phyloP scores from a whole-genome alignment of 2,329 filamentous ascomycete genomes.

The Ramularia collo-cygni region DNA sequence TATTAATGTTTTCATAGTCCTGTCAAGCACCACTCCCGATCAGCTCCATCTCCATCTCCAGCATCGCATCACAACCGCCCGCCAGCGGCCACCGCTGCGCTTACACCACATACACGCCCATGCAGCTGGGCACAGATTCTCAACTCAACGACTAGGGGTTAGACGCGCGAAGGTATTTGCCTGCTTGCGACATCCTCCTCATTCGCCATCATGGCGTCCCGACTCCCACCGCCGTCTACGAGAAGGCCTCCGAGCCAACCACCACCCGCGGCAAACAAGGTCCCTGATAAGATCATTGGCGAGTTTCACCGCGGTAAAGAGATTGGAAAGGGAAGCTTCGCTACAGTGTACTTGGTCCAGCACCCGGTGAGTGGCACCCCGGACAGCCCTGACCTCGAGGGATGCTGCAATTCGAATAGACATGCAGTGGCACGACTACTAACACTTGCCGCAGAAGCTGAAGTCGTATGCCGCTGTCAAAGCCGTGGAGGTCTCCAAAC shows the following conservation, averaged over 20 bases:
- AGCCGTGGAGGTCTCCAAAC: conserved; percentile 80
- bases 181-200: conserved; percentile 4
- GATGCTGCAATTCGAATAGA: neutral
- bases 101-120: conserved; percentile 6
- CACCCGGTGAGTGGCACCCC: conserved; percentile 25
- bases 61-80: conserved; percentile 5
- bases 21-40: conserved; percentile 8
- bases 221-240: conserved; percentile 23
- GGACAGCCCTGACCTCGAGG: neutral
- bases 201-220: conserved; percentile 25
- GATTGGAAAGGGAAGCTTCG: conserved; percentile 97
- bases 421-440: conserved; percentile 5
- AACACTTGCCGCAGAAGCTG: conserved; percentile 52
- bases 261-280: conserved; percentile 22
- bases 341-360: conserved; percentile 66
- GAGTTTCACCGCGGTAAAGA: conserved; percentile 78
- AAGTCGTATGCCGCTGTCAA: conserved; percentile 89
- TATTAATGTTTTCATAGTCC: conserved; percentile 8
- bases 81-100: neutral
- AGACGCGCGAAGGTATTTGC: conserved; percentile 9
- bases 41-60: conserved; percentile 6
- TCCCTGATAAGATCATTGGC: conserved; percentile 50
- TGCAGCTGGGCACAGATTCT: conserved; percentile 11
- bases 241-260: conserved; percentile 28
- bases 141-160: conserved; percentile 10